Percentiles rank a stretch among this genome's conserved stretches.
Conservation (phyloP, 2,329 filamentous ascomycete species). For the Monilinia polystroma region DNA sequence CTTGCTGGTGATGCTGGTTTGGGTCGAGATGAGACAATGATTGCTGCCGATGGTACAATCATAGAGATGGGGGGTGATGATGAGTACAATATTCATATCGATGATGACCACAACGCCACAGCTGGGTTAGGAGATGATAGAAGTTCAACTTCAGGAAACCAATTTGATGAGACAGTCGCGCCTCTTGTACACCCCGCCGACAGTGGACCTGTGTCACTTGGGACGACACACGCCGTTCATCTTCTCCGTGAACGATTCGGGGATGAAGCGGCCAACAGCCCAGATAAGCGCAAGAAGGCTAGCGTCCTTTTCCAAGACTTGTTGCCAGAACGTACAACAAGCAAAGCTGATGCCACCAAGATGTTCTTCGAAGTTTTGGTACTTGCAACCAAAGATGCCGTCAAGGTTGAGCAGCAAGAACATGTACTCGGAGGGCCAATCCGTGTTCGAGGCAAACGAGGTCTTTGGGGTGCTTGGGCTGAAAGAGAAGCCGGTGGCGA, state of each 20-base stretch:
- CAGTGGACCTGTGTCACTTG: slow-evolving; percentile 81
- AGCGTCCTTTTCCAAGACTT: slow-evolving; percentile 89
- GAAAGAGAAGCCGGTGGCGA: slow-evolving; percentile 69
- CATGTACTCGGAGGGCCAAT: slow-evolving; percentile 74
- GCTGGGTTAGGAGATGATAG: slow-evolving; percentile 41
- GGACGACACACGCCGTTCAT: slow-evolving; percentile 94
- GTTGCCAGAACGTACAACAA: slow-evolving; percentile 77
- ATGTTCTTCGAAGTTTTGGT: slow-evolving; percentile 99
- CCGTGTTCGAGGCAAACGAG: slow-evolving; percentile 83
- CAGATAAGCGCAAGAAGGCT: slow-evolving; percentile 70
- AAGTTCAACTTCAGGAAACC: slow-evolving; percentile 51
- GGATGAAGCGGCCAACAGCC: slow-evolving; percentile 63
- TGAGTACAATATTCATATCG: slow-evolving; percentile 44
- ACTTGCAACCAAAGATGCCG: slow-evolving; percentile 93
- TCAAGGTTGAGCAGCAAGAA: slow-evolving; percentile 88
- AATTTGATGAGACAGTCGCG: slow-evolving; percentile 76
- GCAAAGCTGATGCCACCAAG: slow-evolving; percentile 89
- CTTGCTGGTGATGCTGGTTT: slow-evolving; percentile 52
- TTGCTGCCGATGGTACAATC: slow-evolving; percentile 57
- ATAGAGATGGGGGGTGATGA: slow-evolving; percentile 63
- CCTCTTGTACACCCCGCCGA: slow-evolving; percentile 79
- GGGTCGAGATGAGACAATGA: slow-evolving; percentile 45
- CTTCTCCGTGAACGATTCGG: slow-evolving; percentile 88
- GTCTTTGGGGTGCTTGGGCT: slow-evolving; percentile 97
- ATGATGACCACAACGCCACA: slow-evolving; percentile 48